A percentile compares a stretch with the other conserved stretches of the same genome.
phyloP scores from a whole-genome alignment of 1,284 basidiomycete genomes.

The Phellinidium pouzarii region DNA sequence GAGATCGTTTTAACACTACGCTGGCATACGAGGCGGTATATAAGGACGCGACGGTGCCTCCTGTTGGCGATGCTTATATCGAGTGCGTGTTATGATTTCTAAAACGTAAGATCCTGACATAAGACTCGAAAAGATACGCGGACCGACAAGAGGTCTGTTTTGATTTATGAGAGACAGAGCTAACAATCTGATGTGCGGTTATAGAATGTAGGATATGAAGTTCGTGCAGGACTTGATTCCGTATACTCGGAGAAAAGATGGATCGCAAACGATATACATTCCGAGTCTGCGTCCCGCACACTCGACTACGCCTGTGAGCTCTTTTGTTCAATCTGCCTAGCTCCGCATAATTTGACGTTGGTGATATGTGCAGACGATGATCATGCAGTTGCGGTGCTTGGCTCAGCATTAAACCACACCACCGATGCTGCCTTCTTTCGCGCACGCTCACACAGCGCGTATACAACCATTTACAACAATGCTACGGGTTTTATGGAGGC shows the following conservation, averaged over 20 bases:
- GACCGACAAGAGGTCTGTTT: constrained; percentile 64
- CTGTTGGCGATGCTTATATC: constrained; percentile 52
- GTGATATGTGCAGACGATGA: constrained; percentile 59
- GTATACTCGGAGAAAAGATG: constrained; percentile 65
- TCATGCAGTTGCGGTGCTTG: constrained; percentile 63
- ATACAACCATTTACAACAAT: constrained; percentile 65
- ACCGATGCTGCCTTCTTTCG: constrained; percentile 46
- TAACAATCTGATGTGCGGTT: background rate
- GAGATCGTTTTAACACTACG: constrained; percentile 52
- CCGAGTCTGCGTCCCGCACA: constrained; percentile 71
- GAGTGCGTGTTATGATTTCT: constrained; percentile 31
- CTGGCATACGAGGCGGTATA: constrained; percentile 70
- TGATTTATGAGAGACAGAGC: background rate
- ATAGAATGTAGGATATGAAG: constrained; percentile 74
- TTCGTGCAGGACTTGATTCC: constrained; percentile 68
- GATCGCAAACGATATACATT: constrained; percentile 76
- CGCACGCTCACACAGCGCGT: constrained; percentile 47
- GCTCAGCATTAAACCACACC: constrained; percentile 43
- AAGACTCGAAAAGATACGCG: constrained; percentile 40
- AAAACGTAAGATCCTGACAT: background rate
- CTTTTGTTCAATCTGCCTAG: background rate
- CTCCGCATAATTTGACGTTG: background rate
- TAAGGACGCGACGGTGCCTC: constrained; percentile 70
- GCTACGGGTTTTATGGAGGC: constrained; percentile 80
- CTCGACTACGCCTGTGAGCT: constrained; percentile 70